These are phyloP conservation scores for Trichosporon sp. DNA, from an alignment of 1,284 basidiomycete species.

Conservation along the genomic window DNA sequence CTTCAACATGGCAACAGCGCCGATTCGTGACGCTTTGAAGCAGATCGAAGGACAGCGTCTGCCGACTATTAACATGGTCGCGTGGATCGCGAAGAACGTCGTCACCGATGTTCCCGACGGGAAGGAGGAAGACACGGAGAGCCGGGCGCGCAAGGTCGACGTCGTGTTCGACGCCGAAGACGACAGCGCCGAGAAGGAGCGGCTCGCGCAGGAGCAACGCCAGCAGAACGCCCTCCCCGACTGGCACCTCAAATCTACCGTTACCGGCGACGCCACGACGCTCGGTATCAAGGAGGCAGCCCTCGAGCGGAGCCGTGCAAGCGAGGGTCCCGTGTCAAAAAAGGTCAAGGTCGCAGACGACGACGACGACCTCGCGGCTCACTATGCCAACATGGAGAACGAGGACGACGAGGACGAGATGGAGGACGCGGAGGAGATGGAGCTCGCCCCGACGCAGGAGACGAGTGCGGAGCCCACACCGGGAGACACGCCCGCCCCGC, in stretches of 20 bases:
- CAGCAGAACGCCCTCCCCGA: conserved; percentile 85
- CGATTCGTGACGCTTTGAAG: conserved; percentile 78
- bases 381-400: conserved; percentile 32
- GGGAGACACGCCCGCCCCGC: background rate
- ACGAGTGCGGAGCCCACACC: conserved; percentile 5
- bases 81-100: conserved; percentile 44
- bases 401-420: conserved; percentile 22
- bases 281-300: conserved; percentile 54
- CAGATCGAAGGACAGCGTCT: conserved; percentile 65
- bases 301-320: conserved; percentile 7
- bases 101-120: conserved; percentile 55
- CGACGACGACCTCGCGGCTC: conserved; percentile 28
- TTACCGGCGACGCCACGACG: conserved; percentile 83
- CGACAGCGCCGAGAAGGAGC: conserved; percentile 67
- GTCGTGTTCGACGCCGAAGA: conserved; percentile 72
- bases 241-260: conserved; percentile 92
- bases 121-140: conserved; percentile 42
- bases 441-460: background rate
- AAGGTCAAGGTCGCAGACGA: conserved; percentile 15
- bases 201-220: conserved; percentile 68
- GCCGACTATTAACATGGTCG: conserved; percentile 39
- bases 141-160: conserved; percentile 50
- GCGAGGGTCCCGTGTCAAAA: background rate
- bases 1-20: conserved; percentile 85
- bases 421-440: conserved; percentile 11